Evolutionary conservation across 2,329 filamentous ascomycete species (phyloP).

Genomic region (Calonectria leucothoes): DNA sequence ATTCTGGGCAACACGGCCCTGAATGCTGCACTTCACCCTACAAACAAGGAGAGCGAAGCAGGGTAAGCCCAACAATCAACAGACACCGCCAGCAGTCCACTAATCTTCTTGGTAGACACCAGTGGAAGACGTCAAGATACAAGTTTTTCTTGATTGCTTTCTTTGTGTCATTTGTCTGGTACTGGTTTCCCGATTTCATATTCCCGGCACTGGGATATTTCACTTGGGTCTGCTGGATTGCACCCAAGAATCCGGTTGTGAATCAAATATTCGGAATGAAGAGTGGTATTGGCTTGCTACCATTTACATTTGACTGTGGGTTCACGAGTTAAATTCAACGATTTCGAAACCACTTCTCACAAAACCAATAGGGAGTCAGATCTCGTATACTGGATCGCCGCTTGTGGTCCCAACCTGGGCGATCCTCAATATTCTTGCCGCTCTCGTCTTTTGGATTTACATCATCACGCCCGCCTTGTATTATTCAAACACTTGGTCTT

Average conservation of each 20-base stretch:
- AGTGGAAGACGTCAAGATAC: constrained; percentile 53
- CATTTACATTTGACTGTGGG: constrained; percentile 55
- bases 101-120: background rate
- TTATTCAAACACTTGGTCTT: constrained; percentile 61
- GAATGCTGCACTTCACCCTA: constrained; percentile 54
- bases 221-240: constrained; percentile 61
- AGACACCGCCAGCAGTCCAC: background rate
- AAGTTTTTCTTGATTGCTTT: constrained; percentile 58
- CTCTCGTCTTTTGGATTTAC: constrained; percentile 60
- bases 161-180: constrained; percentile 54
- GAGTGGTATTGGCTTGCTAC: constrained; percentile 52
- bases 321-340: background rate
- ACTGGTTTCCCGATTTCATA: constrained; percentile 62
- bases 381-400: background rate
- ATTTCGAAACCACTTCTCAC: background rate
- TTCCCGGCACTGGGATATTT: constrained; percentile 58
- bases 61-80: constrained; percentile 6
- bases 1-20: constrained; percentile 61
- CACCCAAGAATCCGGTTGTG: constrained; percentile 56
- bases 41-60: constrained; percentile 44
- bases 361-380: constrained; percentile 21
- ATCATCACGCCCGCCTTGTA: constrained; percentile 57
- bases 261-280: constrained; percentile 63
- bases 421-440: background rate
- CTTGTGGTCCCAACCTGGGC: constrained; percentile 12